Conservation (phyloP, 306 rosid species). For the Quercus bicolor region DNA sequence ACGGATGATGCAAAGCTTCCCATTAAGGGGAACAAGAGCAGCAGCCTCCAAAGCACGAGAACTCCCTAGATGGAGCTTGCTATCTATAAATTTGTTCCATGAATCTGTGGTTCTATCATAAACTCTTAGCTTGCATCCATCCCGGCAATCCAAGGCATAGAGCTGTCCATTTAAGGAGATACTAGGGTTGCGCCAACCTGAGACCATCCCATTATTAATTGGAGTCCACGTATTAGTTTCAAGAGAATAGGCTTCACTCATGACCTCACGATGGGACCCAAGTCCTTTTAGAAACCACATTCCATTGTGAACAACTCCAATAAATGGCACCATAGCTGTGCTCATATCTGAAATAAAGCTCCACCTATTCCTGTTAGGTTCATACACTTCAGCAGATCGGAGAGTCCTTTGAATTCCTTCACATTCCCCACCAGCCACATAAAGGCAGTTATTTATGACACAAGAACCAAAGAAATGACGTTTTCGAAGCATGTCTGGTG, state of each 20-base stretch:
- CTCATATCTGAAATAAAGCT: slow-evolving; percentile 90
- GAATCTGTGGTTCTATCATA: slow-evolving; percentile 78
- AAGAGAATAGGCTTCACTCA: slow-evolving; percentile 87
- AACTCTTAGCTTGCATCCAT: slow-evolving; percentile 92
- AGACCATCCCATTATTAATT: slow-evolving; percentile 75
- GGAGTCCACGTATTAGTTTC: slow-evolving; percentile 88
- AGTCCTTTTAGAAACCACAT: slow-evolving; percentile 95
- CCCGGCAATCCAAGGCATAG: slow-evolving; percentile 83
- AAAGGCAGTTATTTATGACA: slow-evolving; percentile 93
- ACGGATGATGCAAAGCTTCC: slow-evolving; percentile 93
- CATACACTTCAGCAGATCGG: slow-evolving; percentile 92
- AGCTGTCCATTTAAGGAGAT: slow-evolving; percentile 85
- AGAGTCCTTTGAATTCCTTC: slow-evolving; percentile 97
- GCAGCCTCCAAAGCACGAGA: slow-evolving; percentile 92
- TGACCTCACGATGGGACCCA: slow-evolving; percentile 84
- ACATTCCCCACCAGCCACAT: slow-evolving; percentile 99
- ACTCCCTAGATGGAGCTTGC: slow-evolving; percentile 92
- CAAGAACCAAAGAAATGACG: slow-evolving; percentile 94
- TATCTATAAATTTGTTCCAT: slow-evolving; percentile 93
- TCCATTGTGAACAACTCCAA: slow-evolving; percentile 90
- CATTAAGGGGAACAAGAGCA: slow-evolving; percentile 90
- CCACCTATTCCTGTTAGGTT: slow-evolving; percentile 88
- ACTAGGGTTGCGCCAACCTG: slow-evolving; percentile 97
- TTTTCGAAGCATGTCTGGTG: slow-evolving; percentile 95
- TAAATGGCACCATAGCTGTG: slow-evolving; percentile 95